These are phyloP conservation scores for Stachybotrys chartarum DNA, from an alignment of 2,329 filamentous ascomycete genomes.

Conservation along the genomic window DNA sequence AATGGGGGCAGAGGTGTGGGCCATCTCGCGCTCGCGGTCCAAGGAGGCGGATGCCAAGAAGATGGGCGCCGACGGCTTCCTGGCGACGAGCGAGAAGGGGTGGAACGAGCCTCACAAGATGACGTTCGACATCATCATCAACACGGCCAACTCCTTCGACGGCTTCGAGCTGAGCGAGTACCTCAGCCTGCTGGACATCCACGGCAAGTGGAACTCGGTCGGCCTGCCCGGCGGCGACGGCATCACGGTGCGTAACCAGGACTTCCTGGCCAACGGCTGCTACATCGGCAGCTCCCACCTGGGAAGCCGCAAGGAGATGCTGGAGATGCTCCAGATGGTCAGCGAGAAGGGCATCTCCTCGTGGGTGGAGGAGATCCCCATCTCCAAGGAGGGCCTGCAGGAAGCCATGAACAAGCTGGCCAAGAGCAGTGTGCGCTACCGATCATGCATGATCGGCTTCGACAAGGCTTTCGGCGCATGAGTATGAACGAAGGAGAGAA, in stretches of 20 bases:
- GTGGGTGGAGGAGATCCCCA: constrained; percentile 67
- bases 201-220: constrained; percentile 73
- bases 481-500: constrained; percentile 2
- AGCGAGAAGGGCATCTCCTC: constrained; percentile 62
- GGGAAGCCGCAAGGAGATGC: constrained; percentile 61
- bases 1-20: constrained; percentile 55
- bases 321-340: constrained; percentile 65
- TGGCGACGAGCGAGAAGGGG: constrained; percentile 48
- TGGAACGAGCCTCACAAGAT: constrained; percentile 51
- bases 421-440: constrained; percentile 65
- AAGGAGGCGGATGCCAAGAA: constrained; percentile 53
- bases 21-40: constrained; percentile 50
- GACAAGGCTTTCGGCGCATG: constrained; percentile 58
- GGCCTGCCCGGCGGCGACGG: constrained; percentile 73
- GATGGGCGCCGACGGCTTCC: constrained; percentile 55
- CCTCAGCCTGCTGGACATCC: constrained; percentile 72
- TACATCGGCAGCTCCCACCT: constrained; percentile 66
- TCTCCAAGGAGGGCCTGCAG: constrained; percentile 64
- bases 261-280: constrained; percentile 67
- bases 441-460: constrained; percentile 67
- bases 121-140: constrained; percentile 71
- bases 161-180: constrained; percentile 65
- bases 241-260: constrained; percentile 64
- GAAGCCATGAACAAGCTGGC: constrained; percentile 62
- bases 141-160: constrained; percentile 62